Evolutionary conservation across 495 filamentous ascomycete species (phyloP), one percentile per base, ranked within the genome.

Genomic region (Staphylotrichum longicolle): DNA sequence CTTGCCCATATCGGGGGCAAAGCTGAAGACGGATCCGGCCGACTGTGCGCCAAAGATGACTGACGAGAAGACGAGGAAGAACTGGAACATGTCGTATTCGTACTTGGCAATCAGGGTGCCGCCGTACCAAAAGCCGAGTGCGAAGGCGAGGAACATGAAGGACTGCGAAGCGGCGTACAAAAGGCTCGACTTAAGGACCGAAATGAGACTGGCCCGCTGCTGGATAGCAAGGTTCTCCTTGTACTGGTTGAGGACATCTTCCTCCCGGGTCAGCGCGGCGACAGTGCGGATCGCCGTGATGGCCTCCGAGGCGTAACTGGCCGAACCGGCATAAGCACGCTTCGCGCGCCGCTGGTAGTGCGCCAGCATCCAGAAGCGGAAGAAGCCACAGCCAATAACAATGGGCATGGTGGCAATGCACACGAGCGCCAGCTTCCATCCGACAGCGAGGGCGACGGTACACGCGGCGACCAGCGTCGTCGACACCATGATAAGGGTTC

Each of bases 371-470:
- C 70, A 70, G 74, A 96, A 91, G 6, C 91, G 85, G 74, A 90
- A 86, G 78, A 90, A 96, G 30, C 93, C 93, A 72, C 88, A 94
- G n/a, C 73, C 85, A 3, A 96, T 74, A 1, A 97, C 77, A 40
- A 95, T 67, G 2, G 93, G 93, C 54, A 96, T 86, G 32, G 88
- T 88, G 4, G 90, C 80, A 61, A 86, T 87, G 72, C 89, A 93
- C 32, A 96, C 93, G 10, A 97, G 80, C 7, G 89, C 90, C 41
- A 97, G 79, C 72, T 97, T 96, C 91, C 92, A 97, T 33, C 89
- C 93, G 66, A 95, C 81, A 4, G 85, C 77, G 33, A 87, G 75
- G 7, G 86, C 80, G 34, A 96, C 71, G 12, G 82, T 69, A 58
- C 89, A 86, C 5, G 88, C 83, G 5, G 85, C 83, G 35, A 91